Evolutionary conservation across 257 asterid genomes (phyloP), one percentile per base, ranked within the genome.

Genomic region (Solanum commersonii): DNA sequence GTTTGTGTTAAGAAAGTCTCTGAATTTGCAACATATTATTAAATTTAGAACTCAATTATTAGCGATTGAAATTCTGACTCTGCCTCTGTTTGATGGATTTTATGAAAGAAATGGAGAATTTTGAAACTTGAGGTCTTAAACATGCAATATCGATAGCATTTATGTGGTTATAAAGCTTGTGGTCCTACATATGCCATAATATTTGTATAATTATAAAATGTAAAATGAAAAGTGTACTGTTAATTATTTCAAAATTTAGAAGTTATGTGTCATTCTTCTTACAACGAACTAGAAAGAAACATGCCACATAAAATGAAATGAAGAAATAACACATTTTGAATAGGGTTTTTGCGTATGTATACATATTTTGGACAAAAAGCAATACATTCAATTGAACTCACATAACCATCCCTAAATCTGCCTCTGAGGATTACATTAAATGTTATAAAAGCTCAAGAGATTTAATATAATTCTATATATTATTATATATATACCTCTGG

Each of bases 401-500:
- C 5, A 2, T 2, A 70, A 70, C 38, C 77, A 15, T 6, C 37
- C 37, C 22, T 42, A 42, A 3, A 42, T 42, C 4, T 42, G 14
- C 46, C 46, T 42, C 46, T 42, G 23, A 14, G 16, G 60, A 49
- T 49, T 15, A 49, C 16, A 68, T 68, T 68, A 29, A 1, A 68
- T 68, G 37, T 29, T 29, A 68, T 29, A 12, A 35, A 65, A 11
- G 74, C 10, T 13, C 16, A 27, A 68, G 37, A 27, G 11, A 12
- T 16, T 71, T 15, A 12, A 35, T 15, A 3, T 6, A 3, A 65
- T 56, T 23, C 11, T 67, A 4, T 38, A 4, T 12, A 42, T 12
- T 44, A 44, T 44, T 52, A 1, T 52, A 87, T 63, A n/a, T 65
- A 60, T 59, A 65, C 90, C 84, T 88, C 89, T 87, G 90, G 86